A percentile compares a stretch with the other conserved stretches of the same genome.
Conservation (phyloP, 139 green algal species). For the Eudorina sp. region DNA sequence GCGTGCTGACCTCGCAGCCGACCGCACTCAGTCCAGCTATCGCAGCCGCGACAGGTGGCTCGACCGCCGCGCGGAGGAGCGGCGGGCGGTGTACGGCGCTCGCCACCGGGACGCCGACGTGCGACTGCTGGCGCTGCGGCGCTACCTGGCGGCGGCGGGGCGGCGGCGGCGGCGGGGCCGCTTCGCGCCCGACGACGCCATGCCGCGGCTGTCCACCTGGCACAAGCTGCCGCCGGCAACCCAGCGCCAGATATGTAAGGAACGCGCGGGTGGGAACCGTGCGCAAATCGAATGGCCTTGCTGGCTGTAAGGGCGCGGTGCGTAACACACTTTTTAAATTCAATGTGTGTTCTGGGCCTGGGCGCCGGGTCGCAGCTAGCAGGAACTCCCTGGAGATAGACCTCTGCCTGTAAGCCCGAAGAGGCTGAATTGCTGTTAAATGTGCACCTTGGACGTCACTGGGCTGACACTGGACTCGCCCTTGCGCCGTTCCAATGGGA, state of each 20-base stretch:
- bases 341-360: no score
- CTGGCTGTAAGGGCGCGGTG: no score
- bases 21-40: conserved; percentile 4
- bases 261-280: no score
- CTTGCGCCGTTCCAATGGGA: no score
- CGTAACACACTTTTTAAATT: no score
- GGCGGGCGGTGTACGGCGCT: neutral
- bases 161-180: conserved; percentile 22
- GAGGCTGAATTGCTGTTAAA: no score
- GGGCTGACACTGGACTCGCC: no score
- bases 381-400: no score
- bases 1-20: neutral
- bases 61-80: neutral
- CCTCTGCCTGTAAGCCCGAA: no score
- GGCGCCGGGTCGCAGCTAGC: no score
- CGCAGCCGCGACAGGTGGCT: conserved; percentile 12
- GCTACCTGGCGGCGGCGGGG: conserved; percentile 25
- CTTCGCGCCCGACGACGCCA: conserved; percentile 20
- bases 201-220: conserved; percentile 28
- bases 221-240: neutral
- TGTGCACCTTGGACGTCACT: no score
- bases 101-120: conserved; percentile 33
- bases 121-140: conserved; percentile 33
- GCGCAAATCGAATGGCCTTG: no score
- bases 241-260: conserved; percentile 19